Percentiles rank a stretch among this genome's conserved stretches.
Conservation (phyloP, 2,329 filamentous ascomycete genomes). For the Dothideomycetidae sp. region DNA sequence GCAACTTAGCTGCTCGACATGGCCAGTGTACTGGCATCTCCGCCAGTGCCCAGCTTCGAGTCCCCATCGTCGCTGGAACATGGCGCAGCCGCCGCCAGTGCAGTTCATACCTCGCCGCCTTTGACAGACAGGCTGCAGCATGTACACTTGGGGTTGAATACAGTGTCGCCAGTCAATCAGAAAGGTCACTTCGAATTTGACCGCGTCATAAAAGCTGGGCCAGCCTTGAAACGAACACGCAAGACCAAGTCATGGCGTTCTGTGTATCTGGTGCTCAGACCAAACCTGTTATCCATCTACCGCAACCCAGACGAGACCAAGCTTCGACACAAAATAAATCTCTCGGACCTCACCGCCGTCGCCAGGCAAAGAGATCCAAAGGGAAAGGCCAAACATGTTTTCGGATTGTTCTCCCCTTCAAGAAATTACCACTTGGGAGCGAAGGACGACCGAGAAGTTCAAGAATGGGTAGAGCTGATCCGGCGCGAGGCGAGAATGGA, state of each 20-base stretch:
- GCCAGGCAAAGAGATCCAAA: slow-evolving; percentile 81
- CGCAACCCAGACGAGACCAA: slow-evolving; percentile 82
- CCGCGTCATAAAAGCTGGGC: slow-evolving; percentile 78
- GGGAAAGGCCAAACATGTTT: slow-evolving; percentile 71
- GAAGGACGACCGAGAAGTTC: slow-evolving; percentile 54
- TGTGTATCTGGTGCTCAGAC: slow-evolving; percentile 76
- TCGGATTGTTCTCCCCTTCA: slow-evolving; percentile 81
- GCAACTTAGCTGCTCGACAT: too few relatives aligned
- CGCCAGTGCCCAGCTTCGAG: neutral
- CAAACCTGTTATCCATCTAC: slow-evolving; percentile 83
- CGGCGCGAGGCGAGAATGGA: slow-evolving; percentile 68
- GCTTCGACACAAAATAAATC: slow-evolving; percentile 71
- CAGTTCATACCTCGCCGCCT: neutral
- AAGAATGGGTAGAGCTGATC: slow-evolving; percentile 76
- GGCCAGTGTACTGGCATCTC: slow-evolving; percentile 5
- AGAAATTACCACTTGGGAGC: slow-evolving; percentile 88
- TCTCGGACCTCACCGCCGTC: slow-evolving; percentile 83
- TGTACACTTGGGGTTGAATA: slow-evolving; percentile 42
- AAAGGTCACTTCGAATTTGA: slow-evolving; percentile 96
- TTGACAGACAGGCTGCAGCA: slow-evolving; percentile 7
- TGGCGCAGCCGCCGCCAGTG: neutral
- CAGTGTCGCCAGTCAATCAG: slow-evolving; percentile 77
- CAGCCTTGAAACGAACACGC: slow-evolving; percentile 73
- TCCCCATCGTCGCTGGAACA: neutral
- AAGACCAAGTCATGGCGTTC: slow-evolving; percentile 95